Conservation (phyloP, 2,329 filamentous ascomycete genomes). For the Exserohilum rostratum region DNA sequence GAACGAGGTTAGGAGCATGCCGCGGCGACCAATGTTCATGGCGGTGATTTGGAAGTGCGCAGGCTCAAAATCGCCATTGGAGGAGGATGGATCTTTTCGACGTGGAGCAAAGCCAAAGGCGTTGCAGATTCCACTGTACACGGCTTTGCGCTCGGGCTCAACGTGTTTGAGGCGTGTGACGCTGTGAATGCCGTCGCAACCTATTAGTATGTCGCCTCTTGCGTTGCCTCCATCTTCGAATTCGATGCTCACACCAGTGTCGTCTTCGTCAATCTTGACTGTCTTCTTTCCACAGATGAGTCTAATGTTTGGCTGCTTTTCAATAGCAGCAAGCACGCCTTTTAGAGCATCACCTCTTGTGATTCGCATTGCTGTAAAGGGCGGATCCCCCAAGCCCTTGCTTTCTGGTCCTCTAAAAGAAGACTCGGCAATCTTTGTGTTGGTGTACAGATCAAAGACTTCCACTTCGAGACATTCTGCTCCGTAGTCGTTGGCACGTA, state of each 20-base stretch:
- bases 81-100: conserved; percentile 22
- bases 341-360: conserved; percentile 53
- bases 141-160: conserved; percentile 51
- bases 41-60: conserved; percentile 50
- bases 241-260: conserved; percentile 50
- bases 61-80: conserved; percentile 27
- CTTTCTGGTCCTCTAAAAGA: conserved; percentile 51
- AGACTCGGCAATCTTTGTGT: conserved; percentile 52
- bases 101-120: conserved; percentile 54
- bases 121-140: conserved; percentile 55
- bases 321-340: conserved; percentile 50
- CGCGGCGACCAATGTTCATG: conserved; percentile 54
- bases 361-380: conserved; percentile 54
- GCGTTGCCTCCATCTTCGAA: conserved; percentile 54
- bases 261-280: conserved; percentile 49
- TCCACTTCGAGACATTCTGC: conserved; percentile 52
- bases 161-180: conserved; percentile 53
- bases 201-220: conserved; percentile 59
- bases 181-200: conserved; percentile 61
- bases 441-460: conserved; percentile 53
- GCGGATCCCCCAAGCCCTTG: conserved; percentile 52
- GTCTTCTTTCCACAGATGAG: conserved; percentile 54
- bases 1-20: conserved; percentile 54
- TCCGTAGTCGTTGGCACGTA: conserved; percentile 49
- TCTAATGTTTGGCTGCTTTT: conserved; percentile 49